Base-by-base conservation (phyloP, 371 early-diverging fungal species). In the Actinomucor elegans region DNA sequence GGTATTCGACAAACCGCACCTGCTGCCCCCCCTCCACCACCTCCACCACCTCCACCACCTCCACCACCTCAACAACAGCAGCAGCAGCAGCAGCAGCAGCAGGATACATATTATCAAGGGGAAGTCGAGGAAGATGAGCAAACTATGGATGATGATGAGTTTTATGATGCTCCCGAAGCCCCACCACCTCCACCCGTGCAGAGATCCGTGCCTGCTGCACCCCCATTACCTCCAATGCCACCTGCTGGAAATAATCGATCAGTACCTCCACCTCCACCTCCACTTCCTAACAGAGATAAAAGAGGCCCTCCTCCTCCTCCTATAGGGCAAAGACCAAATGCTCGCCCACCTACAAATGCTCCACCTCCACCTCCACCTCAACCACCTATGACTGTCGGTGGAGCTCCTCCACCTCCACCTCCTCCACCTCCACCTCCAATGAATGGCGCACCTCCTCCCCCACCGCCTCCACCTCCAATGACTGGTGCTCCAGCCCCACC, bases 281-380 rank as follows among this genome's bases (percentile, higher is more conserved):
- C 69, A 33, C 45, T 66, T 42, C 69, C 67, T 14, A 52, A 51
- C 37, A 32, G 60, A 55, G 60, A 49, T 34, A 59, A 55, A 52
- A 56, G 59, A 58, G 61, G 58, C 4, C 67, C 71, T 38, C 71
- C 66, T 3, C 62, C 66, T n/a, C 66, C 66, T 21, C 66, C 63
- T n/a, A 34, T 33, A 10, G 45, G 32, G 2, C 61, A 55, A 35
- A 50, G 57, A 47, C 48, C 69, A 12, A 28, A 18, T 20, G 38
- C 29, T 10, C 28, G 37, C 28, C 36, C 48, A 27, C 15, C n/a
- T n/a, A 23, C 26, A 31, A 14, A 27, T n/a, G 40, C 52, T 9
- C 64, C 60, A 10, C 57, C 66, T 9, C 69, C 69, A 9, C 74
- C 74, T 27, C 67, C 71, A 29, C 27, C 59, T 0, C 59, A 59